Base-by-base conservation (phyloP, 805 yeast species). In the Ogataea saltuana region DNA sequence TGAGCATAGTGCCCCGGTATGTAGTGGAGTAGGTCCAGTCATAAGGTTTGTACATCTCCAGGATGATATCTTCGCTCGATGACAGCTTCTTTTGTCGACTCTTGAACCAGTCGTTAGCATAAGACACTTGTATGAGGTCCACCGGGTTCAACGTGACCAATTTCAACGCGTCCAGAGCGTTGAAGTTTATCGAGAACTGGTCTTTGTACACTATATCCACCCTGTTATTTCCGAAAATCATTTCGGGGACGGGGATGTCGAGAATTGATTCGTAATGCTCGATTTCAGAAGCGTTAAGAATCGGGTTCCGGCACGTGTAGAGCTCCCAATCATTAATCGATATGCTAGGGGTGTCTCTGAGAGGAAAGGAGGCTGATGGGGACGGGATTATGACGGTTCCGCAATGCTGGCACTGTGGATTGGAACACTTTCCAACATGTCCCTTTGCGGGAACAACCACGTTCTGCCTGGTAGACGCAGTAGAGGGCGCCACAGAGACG, bases 11-110 rank as follows among this genome's bases (percentile, higher is more conserved):
- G 0, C 98, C 99, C 46, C 70, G 73, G 61, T 91, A 93, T 35
- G 71, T 64, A 0, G 96, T 81, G 0, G 96, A 78, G 61, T 93
- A 93, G 0, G 99, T 91, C 99, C 99, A 93, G 68, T 93, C 99
- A 60, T 80, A 93, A 2, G 96, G 93, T 54, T 85, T 84, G 39
- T 83, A 78, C 26, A 84, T 77, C 34, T 84, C 77, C 73, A 58
- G 74, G 62, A 59, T 73, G 70, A 19, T 70, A 10, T 60, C 61
- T 10, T 59, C 61, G 32, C 54, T 58, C 37, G 56, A 49, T 19
- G 65, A 53, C 25, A 64, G 66, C 39, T 62, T 65, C 31, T 59
- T 52, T 38, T 61, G 60, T 54, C 73, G 67, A 9, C 69, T 63
- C 16, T 66, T 61, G 41, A 76, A 69, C 98, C 98, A 93, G 50